A percentile compares a stretch with the other conserved stretches of the same genome.
Evolutionary conservation across 2,329 filamentous ascomycete species (phyloP).

Genomic region (Cladophialophora carrionii): DNA sequence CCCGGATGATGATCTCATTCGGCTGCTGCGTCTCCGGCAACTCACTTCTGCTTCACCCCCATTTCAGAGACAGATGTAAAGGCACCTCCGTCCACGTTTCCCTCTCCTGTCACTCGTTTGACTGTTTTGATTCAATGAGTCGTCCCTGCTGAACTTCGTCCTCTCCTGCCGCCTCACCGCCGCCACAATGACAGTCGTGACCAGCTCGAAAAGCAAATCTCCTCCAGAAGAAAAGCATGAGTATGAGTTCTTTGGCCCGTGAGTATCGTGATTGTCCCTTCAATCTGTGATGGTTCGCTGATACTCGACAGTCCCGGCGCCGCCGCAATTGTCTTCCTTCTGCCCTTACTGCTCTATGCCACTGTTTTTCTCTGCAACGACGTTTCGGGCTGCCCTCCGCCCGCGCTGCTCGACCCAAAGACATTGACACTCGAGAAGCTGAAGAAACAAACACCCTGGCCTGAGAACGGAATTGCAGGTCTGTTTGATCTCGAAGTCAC

Average conservation of each 20-base stretch:
- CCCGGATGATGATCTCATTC: constrained; percentile 24
- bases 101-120: neutral
- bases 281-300: constrained; percentile 18
- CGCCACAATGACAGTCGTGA: constrained; percentile 14
- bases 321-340: constrained; percentile 74
- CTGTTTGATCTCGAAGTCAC: constrained; percentile 71
- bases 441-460: constrained; percentile 83
- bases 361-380: constrained; percentile 91
- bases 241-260: constrained; percentile 55
- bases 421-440: constrained; percentile 71
- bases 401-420: constrained; percentile 73
- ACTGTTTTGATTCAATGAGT: neutral
- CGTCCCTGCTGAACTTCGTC: neutral
- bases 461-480: constrained; percentile 68
- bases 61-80: neutral
- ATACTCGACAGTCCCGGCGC: constrained; percentile 67
- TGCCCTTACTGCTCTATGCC: constrained; percentile 77
- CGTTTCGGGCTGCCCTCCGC: constrained; percentile 84
- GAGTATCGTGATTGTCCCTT: constrained; percentile 38
- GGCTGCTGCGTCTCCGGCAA: constrained; percentile 19
- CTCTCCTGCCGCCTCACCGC: neutral
- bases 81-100: neutral
- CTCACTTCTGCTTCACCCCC: constrained; percentile 1
- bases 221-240: constrained; percentile 44
- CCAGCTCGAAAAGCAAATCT: constrained; percentile 14